Conservation (phyloP, 768 basidiomycete species). For the Leccinum fibrillosum region DNA sequence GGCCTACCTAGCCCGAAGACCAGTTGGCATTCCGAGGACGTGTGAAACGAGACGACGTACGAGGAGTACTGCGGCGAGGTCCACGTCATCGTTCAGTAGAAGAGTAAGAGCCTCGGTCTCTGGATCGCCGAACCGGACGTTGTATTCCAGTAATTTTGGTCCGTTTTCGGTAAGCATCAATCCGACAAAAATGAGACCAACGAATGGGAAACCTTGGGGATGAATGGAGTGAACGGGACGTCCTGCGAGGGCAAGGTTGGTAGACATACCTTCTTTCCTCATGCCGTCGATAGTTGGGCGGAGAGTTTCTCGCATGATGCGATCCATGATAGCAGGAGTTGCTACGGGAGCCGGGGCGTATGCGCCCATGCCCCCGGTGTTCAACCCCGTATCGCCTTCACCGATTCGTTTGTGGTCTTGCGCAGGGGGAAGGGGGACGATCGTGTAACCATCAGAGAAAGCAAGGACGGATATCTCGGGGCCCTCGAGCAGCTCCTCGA, state of each 20-base stretch:
- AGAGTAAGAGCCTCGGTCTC: constrained; percentile 94
- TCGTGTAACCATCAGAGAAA: constrained; percentile 94
- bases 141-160: constrained; percentile 96
- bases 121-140: constrained; percentile 97
- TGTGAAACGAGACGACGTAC: constrained; percentile 42
- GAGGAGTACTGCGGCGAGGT: constrained; percentile 81
- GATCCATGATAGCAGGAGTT: constrained; percentile 71
- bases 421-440: constrained; percentile 84
- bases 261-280: constrained; percentile 77
- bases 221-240: background rate
- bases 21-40: background rate
- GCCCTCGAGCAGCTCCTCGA: constrained; percentile 88
- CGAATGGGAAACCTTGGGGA: constrained; percentile 82
- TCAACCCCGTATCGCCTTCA: constrained; percentile 89
- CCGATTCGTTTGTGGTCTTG: constrained; percentile 99
- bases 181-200: constrained; percentile 95
- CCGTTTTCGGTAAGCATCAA: constrained; percentile 87
- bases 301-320: constrained; percentile 68
- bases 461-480: constrained; percentile 95
- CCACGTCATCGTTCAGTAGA: constrained; percentile 72
- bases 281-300: constrained; percentile 96
- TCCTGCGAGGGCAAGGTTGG: background rate
- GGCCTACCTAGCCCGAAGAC: constrained; percentile 50
- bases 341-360: constrained; percentile 94
- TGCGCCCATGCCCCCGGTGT: constrained; percentile 99